Conservation (phyloP, 768 basidiomycete species). For the Gymnopilus junonius region DNA sequence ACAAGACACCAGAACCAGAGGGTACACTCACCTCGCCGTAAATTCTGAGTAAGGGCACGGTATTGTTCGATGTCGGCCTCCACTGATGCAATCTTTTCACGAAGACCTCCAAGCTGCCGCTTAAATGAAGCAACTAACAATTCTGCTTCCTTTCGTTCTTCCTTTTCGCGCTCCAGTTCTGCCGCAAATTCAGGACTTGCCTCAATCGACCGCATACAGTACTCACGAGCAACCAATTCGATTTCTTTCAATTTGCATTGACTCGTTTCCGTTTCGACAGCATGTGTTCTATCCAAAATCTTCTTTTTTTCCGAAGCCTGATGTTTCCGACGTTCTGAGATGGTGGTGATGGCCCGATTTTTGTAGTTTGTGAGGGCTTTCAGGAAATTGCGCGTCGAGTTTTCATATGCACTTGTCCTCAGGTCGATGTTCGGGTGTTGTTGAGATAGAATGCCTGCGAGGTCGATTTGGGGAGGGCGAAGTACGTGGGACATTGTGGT, state of each 20-base stretch:
- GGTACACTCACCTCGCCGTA: conserved; percentile 59
- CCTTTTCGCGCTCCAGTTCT: conserved; percentile 73
- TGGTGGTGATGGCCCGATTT: conserved; percentile 67
- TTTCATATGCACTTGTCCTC: conserved; percentile 60
- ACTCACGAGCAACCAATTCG: conserved; percentile 76
- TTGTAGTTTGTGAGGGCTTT: conserved; percentile 77
- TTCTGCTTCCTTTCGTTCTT: conserved; percentile 75
- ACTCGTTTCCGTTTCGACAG: conserved; percentile 70
- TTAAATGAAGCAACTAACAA: conserved; percentile 60
- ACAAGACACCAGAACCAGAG: not conserved
- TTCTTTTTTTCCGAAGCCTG: conserved; percentile 69
- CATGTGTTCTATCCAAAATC: conserved; percentile 60
- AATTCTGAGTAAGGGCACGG: conserved; percentile 60
- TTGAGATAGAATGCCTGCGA: conserved; percentile 57
- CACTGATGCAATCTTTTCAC: conserved; percentile 60
- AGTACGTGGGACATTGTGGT: conserved; percentile 27
- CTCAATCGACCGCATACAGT: not conserved
- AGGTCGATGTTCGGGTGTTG: conserved; percentile 68
- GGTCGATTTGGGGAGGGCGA: conserved; percentile 63
- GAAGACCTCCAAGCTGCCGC: conserved; percentile 66
- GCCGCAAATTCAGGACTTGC: not conserved
- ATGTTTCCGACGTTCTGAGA: conserved; percentile 66
- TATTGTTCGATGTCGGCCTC: conserved; percentile 79
- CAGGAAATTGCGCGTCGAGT: conserved; percentile 72
- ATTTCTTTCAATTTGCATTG: conserved; percentile 81